Percentiles rank a stretch among this genome's conserved stretches.
Evolutionary conservation across 805 yeast species (phyloP).

Genomic region (Wickerhamomyces kurtzmanii): DNA sequence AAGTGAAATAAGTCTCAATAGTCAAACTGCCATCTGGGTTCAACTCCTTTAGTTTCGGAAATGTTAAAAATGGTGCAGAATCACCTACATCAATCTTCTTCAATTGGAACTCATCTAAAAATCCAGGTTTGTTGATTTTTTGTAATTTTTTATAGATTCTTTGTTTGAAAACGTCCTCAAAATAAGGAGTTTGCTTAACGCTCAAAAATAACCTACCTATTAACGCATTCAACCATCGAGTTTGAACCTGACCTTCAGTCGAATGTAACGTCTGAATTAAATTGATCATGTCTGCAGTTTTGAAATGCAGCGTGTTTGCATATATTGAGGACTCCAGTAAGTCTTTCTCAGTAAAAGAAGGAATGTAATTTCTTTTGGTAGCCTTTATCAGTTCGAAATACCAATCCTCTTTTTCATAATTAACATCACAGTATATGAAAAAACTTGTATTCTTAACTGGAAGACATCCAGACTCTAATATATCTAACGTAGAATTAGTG

Average conservation of each 20-base stretch:
- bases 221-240: constrained; percentile 87
- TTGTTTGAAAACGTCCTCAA: constrained; percentile 45
- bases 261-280: constrained; percentile 73
- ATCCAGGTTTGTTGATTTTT: constrained; percentile 79
- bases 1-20: constrained; percentile 50
- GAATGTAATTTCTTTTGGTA: constrained; percentile 31
- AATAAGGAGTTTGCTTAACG: constrained; percentile 58
- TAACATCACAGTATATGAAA: constrained; percentile 68
- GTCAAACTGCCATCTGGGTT: constrained; percentile 74
- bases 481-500: constrained; percentile 11
- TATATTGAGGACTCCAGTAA: constrained; percentile 45
- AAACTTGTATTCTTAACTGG: constrained; percentile 27
- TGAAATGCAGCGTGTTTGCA: constrained; percentile 69
- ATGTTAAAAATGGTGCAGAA: constrained; percentile 71
- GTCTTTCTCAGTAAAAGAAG: constrained; percentile 16
- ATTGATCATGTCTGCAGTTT: constrained; percentile 60
- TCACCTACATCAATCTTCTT: constrained; percentile 66
- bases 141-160: constrained; percentile 64
- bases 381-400: constrained; percentile 80
- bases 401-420: constrained; percentile 87
- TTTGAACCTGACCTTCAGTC: constrained; percentile 71
- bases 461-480: constrained; percentile 11
- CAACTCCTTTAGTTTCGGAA: constrained; percentile 57
- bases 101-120: constrained; percentile 74
- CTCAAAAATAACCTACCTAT: constrained; percentile 76